Evolutionary conservation across 345 rosid genomes (phyloP).

Genomic region (Melaleuca quinquenervia): DNA sequence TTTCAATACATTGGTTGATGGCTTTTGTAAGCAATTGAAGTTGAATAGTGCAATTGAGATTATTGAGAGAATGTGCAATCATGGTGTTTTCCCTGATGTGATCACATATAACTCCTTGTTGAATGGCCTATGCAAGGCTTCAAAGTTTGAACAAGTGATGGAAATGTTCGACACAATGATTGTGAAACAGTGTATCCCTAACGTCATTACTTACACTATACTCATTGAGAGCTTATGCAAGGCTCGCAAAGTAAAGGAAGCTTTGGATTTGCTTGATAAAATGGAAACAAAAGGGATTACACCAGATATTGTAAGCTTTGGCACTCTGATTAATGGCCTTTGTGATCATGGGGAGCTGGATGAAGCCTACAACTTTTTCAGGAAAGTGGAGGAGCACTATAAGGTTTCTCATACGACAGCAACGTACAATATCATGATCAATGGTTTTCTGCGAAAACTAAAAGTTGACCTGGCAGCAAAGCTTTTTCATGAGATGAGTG

Average conservation of each 20-base stretch:
- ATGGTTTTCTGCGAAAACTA: constrained; percentile 53
- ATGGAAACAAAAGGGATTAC: constrained; percentile 39
- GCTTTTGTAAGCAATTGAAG: constrained; percentile 64
- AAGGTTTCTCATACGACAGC: constrained; percentile 40
- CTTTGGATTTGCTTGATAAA: constrained; percentile 49
- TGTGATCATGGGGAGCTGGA: constrained; percentile 55
- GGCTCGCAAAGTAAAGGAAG: constrained; percentile 49
- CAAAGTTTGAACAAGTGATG: constrained; percentile 67
- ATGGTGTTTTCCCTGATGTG: constrained; percentile 64
- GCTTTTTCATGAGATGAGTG: constrained; percentile 63
- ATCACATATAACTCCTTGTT: constrained; percentile 81
- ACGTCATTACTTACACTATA: constrained; percentile 69
- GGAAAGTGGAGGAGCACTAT: constrained; percentile 40
- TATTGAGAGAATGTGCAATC: constrained; percentile 51
- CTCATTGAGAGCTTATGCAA: constrained; percentile 84
- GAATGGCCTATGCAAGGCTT: constrained; percentile 84
- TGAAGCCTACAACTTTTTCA: constrained; percentile 52
- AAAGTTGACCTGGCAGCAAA: constrained; percentile 44
- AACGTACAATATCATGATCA: constrained; percentile 73
- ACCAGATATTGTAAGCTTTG: constrained; percentile 56
- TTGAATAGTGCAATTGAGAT: constrained; percentile 65
- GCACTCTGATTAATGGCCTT: constrained; percentile 60
- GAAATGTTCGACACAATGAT: constrained; percentile 59
- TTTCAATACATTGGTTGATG: constrained; percentile 81
- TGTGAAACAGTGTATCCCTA: constrained; percentile 65